phyloP scores from a whole-genome alignment of 257 asterid species.

The Solanum medicagineum region DNA sequence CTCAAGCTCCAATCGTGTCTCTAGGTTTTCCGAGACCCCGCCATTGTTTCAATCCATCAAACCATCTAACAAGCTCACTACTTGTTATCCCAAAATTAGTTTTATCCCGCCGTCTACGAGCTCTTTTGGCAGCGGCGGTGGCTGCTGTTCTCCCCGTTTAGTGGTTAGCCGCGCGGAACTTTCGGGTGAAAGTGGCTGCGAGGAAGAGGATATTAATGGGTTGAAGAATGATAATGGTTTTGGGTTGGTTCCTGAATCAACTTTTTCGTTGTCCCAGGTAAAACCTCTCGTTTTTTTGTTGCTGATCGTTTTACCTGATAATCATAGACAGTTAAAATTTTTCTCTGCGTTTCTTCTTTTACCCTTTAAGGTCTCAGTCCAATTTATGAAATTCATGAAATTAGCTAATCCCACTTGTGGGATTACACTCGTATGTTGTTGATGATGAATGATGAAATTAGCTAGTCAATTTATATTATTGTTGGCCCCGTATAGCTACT shows the following conservation, averaged over 20 bases:
- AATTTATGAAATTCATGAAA: neutral
- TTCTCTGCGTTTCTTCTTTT: neutral
- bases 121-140: conserved; percentile 6
- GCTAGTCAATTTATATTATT: neutral
- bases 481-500: neutral
- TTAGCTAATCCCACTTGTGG: neutral
- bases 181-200: neutral
- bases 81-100: conserved; percentile 4
- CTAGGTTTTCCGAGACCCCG: conserved; percentile 21
- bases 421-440: neutral
- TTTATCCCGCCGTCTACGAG: conserved; percentile 5
- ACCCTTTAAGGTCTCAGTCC: neutral
- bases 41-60: conserved; percentile 1
- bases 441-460: neutral
- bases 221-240: conserved; percentile 17
- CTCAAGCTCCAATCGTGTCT: conserved; percentile 21
- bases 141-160: conserved; percentile 10
- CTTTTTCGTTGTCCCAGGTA: conserved; percentile 31
- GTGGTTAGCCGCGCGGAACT: conserved; percentile 19
- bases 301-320: neutral
- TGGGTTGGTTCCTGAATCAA: conserved; percentile 25
- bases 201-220: conserved; percentile 15
- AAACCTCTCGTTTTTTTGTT: neutral
- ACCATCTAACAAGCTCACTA: neutral
- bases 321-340: neutral